Conservation (phyloP, 192 early-diverging fungal species). For the Gaertneriomyces sp. region DNA sequence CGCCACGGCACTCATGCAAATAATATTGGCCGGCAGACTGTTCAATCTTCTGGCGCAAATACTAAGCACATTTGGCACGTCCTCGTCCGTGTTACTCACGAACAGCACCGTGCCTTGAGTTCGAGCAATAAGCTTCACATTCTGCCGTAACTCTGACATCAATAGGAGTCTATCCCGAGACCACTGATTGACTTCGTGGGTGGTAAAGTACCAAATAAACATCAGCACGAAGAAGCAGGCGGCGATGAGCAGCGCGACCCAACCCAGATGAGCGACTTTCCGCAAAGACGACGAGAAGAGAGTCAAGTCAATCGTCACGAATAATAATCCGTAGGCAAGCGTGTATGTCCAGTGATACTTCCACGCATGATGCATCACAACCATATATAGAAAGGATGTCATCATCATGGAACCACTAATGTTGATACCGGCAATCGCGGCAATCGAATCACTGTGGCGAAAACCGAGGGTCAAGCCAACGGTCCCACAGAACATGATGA, state of each 20-base stretch:
- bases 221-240: slow-evolving; percentile 35
- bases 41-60: slow-evolving; percentile 39
- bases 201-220: slow-evolving; percentile 38
- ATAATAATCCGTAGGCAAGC: slow-evolving; percentile 22
- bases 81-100: slow-evolving; percentile 44
- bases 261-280: slow-evolving; percentile 35
- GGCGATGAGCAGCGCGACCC: slow-evolving; percentile 32
- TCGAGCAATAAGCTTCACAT: slow-evolving; percentile 35
- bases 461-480: slow-evolving; percentile 41
- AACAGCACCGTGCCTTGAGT: slow-evolving; percentile 42
- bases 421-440: slow-evolving; percentile 44
- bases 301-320: slow-evolving; percentile 31
- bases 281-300: slow-evolving; percentile 27
- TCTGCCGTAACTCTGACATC: slow-evolving; percentile 33
- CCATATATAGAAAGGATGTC: slow-evolving; percentile 35
- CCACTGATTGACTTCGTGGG: slow-evolving; percentile 29
- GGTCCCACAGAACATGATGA: slow-evolving; percentile 37
- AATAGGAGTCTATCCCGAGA: slow-evolving; percentile 29
- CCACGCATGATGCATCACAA: slow-evolving; percentile 39
- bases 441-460: slow-evolving; percentile 32
- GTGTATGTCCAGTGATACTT: slow-evolving; percentile 23
- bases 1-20: slow-evolving; percentile 42
- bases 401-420: slow-evolving; percentile 35
- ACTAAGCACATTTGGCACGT: slow-evolving; percentile 43
- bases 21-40: slow-evolving; percentile 37